Evolutionary conservation across 108 stramenopile genomes (phyloP).

Genomic region (Asterionellopsis glacialis): DNA sequence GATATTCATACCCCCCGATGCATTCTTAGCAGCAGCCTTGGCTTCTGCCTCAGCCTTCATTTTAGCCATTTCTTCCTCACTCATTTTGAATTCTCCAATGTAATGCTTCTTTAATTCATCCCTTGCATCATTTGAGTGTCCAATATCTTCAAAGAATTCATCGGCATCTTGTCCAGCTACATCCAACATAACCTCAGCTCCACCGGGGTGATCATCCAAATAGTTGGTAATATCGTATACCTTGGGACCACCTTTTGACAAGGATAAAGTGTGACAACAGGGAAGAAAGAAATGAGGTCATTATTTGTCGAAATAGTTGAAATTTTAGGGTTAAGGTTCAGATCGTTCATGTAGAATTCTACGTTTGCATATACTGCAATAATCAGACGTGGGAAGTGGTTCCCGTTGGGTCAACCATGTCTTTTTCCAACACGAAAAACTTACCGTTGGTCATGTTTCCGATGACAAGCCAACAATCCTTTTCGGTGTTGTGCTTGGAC

Average conservation of each 20-base stretch:
- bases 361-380: no score
- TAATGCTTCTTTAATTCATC: conserved; percentile 76
- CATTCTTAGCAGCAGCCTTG: no score
- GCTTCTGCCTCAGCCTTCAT: conserved; percentile 64
- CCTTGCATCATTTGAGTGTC: conserved; percentile 92
- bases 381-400: no score
- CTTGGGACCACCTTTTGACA: conserved; percentile 93
- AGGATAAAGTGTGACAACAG: no score
- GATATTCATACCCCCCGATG: conserved; percentile 11
- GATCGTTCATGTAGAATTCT: no score
- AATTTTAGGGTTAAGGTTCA: no score
- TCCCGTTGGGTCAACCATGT: no score
- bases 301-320: no score
- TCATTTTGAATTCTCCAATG: conserved; percentile 73
- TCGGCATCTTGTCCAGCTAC: conserved; percentile 89
- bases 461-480: conserved; percentile 94
- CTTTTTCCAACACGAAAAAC: no score
- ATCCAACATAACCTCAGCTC: conserved; percentile 92
- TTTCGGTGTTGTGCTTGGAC: conserved; percentile 83
- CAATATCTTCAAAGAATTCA: conserved; percentile 98
- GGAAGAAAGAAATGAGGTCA: no score
- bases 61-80: conserved; percentile 54
- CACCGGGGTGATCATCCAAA: conserved; percentile 96
- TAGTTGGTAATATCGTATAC: conserved; percentile 98
- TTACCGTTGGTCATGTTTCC: conserved; percentile 86